Percentiles rank a stretch among this genome's conserved stretches.
These are phyloP conservation scores for Cryphonectria naterciae DNA, from an alignment of 2,329 filamentous ascomycete genomes.

Conservation along the genomic window DNA sequence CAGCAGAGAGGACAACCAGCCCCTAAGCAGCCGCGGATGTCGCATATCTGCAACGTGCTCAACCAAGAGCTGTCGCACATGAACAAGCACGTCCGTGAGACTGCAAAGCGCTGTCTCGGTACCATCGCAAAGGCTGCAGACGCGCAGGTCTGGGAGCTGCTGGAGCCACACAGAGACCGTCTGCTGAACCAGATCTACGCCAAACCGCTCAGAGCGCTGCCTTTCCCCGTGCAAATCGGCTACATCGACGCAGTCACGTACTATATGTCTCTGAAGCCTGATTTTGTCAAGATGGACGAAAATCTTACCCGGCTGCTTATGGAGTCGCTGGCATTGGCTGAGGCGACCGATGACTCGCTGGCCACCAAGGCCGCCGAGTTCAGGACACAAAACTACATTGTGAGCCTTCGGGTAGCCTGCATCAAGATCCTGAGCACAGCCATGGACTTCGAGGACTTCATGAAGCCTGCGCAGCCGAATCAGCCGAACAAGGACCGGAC, in stretches of 20 bases:
- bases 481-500: conserved; percentile 67
- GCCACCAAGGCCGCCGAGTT: conserved; percentile 93
- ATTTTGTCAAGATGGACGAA: conserved; percentile 91
- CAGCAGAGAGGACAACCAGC: conserved; percentile 49
- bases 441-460: conserved; percentile 91
- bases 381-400: conserved; percentile 92
- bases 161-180: conserved; percentile 87
- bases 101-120: conserved; percentile 78
- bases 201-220: conserved; percentile 89
- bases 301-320: conserved; percentile 86
- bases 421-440: conserved; percentile 91
- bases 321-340: conserved; percentile 90
- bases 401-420: conserved; percentile 89
- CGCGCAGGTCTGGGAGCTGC: conserved; percentile 82
- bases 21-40: conserved; percentile 62
- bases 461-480: conserved; percentile 55
- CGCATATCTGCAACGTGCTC: conserved; percentile 80
- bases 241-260: conserved; percentile 98
- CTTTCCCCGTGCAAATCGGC: conserved; percentile 94
- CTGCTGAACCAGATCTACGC: conserved; percentile 91
- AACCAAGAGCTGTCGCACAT: conserved; percentile 91
- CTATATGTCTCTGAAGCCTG: conserved; percentile 84
- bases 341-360: conserved; percentile 90
- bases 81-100: conserved; percentile 92
- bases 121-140: conserved; percentile 79